phyloP scores from a whole-genome alignment of 352 stramenopile species.

The Phytophthora idaei region DNA sequence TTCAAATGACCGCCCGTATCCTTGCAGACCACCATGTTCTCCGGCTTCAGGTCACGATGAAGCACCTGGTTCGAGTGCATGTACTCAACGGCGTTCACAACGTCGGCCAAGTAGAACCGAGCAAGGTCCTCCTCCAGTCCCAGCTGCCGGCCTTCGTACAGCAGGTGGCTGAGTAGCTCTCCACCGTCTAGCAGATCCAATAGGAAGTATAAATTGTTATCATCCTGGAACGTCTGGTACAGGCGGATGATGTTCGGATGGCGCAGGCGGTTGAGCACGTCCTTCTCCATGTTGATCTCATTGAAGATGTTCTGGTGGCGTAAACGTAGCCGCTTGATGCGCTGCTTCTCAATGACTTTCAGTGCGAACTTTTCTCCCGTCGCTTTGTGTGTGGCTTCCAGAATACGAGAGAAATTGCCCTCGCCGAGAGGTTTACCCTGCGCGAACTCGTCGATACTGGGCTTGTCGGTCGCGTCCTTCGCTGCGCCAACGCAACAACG shows the following conservation, averaged over 20 bases:
- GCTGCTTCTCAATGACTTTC: slow-evolving; percentile 95
- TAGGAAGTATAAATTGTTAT: slow-evolving; percentile 95
- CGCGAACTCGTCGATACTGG: slow-evolving; percentile 74
- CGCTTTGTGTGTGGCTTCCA: slow-evolving; percentile 86
- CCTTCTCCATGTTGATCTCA: slow-evolving; percentile 98
- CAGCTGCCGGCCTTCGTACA: slow-evolving; percentile 78
- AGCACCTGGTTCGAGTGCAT: slow-evolving; percentile 93
- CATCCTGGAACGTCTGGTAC: slow-evolving; percentile 97
- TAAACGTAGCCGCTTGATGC: slow-evolving; percentile 84
- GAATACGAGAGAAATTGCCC: slow-evolving; percentile 97
- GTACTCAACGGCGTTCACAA: slow-evolving; percentile 93
- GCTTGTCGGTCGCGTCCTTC: slow-evolving; percentile 78
- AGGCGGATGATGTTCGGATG: slow-evolving; percentile 94
- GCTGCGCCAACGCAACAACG: slow-evolving; percentile 43
- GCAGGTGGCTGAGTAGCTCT: slow-evolving; percentile 93
- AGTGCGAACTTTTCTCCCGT: slow-evolving; percentile 94
- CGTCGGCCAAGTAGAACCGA: slow-evolving; percentile 87
- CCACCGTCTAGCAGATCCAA: slow-evolving; percentile 92
- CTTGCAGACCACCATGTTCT: slow-evolving; percentile 94
- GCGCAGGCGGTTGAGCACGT: slow-evolving; percentile 88
- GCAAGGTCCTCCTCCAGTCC: slow-evolving; percentile 80
- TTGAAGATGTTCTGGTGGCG: slow-evolving; percentile 98
- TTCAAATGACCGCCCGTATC: slow-evolving; percentile 60
- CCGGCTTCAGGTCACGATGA: slow-evolving; percentile 94
- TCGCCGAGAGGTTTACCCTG: slow-evolving; percentile 66